Evolutionary conservation across 2,329 filamentous ascomycete genomes (phyloP).

Genomic region (Cytospora piceae): DNA sequence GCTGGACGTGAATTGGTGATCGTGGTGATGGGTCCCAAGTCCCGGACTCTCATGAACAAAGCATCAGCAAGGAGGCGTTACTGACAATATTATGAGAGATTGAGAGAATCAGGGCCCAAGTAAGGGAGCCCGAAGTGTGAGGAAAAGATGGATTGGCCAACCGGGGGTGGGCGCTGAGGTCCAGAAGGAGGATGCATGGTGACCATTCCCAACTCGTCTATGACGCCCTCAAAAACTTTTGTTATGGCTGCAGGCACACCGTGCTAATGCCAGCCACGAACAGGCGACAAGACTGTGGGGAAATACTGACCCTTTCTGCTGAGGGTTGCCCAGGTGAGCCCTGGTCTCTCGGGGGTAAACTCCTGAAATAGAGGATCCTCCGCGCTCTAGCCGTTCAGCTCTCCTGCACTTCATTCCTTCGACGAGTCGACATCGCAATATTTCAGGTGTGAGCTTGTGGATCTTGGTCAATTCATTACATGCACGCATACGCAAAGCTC

Average conservation of each 20-base stretch:
- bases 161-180: not conserved
- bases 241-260: not conserved
- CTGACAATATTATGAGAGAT: not conserved
- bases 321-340: not conserved
- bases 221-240: not conserved
- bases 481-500: not conserved
- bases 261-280: not conserved
- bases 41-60: not conserved
- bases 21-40: not conserved
- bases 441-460: not conserved
- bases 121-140: not conserved
- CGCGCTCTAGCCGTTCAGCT: constrained; percentile 19
- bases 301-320: not conserved
- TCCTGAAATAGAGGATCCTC: constrained; percentile 7
- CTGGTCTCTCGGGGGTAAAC: not conserved
- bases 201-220: constrained; percentile 6
- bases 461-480: not conserved
- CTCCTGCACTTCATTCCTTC: constrained; percentile 6
- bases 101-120: not conserved
- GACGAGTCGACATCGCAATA: not conserved
- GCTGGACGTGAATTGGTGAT: not conserved
- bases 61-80: not conserved
- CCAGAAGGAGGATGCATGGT: constrained; percentile 8
- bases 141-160: not conserved
- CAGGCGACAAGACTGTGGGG: not conserved